These are phyloP conservation scores for Calycina herbarum DNA, from an alignment of 2,329 filamentous ascomycete species.

Conservation along the genomic window DNA sequence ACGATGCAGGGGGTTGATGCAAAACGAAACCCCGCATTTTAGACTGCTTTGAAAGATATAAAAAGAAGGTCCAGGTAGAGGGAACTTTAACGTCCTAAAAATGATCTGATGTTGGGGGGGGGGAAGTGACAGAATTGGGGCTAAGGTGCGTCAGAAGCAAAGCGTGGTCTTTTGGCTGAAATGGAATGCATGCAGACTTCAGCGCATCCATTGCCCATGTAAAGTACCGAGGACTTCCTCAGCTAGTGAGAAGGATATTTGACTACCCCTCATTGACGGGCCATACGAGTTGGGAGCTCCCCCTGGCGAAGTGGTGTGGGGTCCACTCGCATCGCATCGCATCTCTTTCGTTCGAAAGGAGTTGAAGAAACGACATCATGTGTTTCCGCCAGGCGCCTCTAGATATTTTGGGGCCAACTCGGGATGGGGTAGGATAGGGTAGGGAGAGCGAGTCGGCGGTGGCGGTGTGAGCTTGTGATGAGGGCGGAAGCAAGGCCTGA, in stretches of 20 bases:
- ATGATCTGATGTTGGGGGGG: neutral
- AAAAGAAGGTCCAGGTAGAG: neutral
- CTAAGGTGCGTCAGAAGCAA: neutral
- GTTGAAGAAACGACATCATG: neutral
- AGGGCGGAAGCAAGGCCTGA: neutral
- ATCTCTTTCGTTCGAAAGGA: neutral
- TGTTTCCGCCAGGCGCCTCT: neutral
- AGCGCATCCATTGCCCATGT: no score
- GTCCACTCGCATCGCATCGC: neutral
- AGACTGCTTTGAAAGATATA: neutral
- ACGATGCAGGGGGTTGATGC: slow-evolving; percentile 1
- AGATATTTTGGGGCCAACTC: neutral
- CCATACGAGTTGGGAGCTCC: neutral
- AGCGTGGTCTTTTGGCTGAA: neutral
- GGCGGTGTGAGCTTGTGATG: slow-evolving; percentile 3
- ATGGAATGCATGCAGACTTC: neutral
- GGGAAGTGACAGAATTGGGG: neutral
- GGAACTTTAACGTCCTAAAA: neutral
- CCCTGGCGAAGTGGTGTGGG: neutral
- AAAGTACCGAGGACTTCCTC: neutral
- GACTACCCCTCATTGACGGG: neutral
- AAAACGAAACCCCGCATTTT: slow-evolving; percentile 4
- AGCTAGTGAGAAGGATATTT: neutral
- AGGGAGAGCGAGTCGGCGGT: neutral
- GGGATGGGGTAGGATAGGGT: no score